Evolutionary conservation across 2,329 filamentous ascomycete species (phyloP), one percentile per base, ranked within the genome.

Genomic region (Mycosphaerelloides madeirae): DNA sequence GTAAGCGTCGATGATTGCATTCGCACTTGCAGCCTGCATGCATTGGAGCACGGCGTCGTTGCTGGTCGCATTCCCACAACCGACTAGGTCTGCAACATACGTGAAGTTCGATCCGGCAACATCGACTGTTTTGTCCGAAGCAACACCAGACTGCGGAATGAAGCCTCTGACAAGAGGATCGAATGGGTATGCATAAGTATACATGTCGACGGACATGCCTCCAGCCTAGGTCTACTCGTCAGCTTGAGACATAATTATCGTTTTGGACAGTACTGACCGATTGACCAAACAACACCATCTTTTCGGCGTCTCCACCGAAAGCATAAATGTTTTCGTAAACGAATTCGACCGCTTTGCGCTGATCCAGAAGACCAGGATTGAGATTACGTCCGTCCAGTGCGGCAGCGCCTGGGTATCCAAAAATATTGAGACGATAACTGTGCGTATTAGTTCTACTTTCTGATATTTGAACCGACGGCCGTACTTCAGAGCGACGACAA

Each of bases 281-380:
- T 46, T 61, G 57, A 3, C 58, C 57, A 38, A 57, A 60, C 9
- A 60, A 42, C 9, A 47, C 47, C 43, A 60, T 55, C 3, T 46
- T 34, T 22, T 52, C 41, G 0, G 41, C 40, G 41, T 65, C 58
- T 20, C 63, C 63, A 8, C 61, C 60, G 41, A 65, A 65, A 7
- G 43, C 39, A 5, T 49, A 44, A 18, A 68, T 66, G 43, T 67
- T 61, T 33, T 65, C 57, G 20, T 61, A 59, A 8, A 64, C 61
- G 62, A 64, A 67, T 43, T 67, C 64, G 18, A 68, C 62, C 2
- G 64, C 65, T 31, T 62, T 48, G 2, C 65, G 56, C 45, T 67
- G 65, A 29, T 68, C 65, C 16, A 62, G 54, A 7, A 68, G 56
- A 2, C 63, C 65, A 1, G 49, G 46, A 15, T 49, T 53, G 35